Conservation (phyloP, 257 asterid species). For the Jacaranda copaia region DNA sequence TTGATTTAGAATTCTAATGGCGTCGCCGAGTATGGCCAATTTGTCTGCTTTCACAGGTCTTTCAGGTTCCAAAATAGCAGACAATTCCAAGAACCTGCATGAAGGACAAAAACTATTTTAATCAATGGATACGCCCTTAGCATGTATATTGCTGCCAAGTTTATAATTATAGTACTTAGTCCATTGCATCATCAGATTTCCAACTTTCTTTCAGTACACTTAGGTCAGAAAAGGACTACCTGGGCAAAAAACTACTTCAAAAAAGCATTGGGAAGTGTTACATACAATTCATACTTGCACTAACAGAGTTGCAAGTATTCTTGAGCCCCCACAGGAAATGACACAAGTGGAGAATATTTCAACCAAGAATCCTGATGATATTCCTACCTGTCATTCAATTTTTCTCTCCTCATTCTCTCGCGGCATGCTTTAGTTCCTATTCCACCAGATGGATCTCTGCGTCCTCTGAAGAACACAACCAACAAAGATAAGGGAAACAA, state of each 20-base stretch:
- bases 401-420: conserved; percentile 76
- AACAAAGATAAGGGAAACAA: not conserved
- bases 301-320: conserved; percentile 4
- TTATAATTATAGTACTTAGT: not conserved
- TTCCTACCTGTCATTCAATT: conserved; percentile 68
- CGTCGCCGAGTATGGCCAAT: conserved; percentile 72
- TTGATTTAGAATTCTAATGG: conserved; percentile 65
- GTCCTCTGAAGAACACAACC: conserved; percentile 51
- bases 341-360: not conserved
- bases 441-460: conserved; percentile 48
- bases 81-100: conserved; percentile 72
- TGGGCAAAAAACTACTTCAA: not conserved
- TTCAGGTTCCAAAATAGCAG: conserved; percentile 72
- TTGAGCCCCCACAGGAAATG: not conserved
- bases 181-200: not conserved
- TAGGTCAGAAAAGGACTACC: not conserved
- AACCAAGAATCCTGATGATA: conserved; percentile 13
- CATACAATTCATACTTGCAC: conserved; percentile 9
- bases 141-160: not conserved
- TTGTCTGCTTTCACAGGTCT: conserved; percentile 78
- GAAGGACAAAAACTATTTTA: conserved; percentile 19
- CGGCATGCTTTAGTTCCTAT: conserved; percentile 78
- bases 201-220: conserved; percentile 18
- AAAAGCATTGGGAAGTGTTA: not conserved
- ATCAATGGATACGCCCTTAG: not conserved